phyloP scores from a whole-genome alignment of 1,284 basidiomycete species.

The Austropuccinia psidii region DNA sequence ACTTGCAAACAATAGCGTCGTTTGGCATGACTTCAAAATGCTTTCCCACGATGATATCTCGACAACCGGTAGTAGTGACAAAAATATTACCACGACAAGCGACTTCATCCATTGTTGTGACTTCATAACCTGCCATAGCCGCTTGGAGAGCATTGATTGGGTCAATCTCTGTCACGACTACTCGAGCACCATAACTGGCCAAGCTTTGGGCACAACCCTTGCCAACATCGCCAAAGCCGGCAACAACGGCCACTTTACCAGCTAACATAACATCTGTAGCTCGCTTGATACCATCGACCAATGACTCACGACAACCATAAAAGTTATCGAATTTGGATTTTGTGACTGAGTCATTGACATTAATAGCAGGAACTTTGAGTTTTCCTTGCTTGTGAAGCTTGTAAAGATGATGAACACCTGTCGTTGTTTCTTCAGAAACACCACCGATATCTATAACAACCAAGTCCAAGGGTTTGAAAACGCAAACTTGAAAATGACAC shows the following conservation, averaged over 20 bases:
- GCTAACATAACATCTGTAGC: constrained; percentile 99
- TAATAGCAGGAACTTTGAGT: constrained; percentile 97
- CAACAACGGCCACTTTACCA: constrained; percentile 97
- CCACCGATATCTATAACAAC: constrained; percentile 64
- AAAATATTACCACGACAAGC: constrained; percentile 83
- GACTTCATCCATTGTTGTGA: constrained; percentile 96
- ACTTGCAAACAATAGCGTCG: constrained; percentile 98
- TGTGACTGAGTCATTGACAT: constrained; percentile 98
- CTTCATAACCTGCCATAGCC: constrained; percentile 99
- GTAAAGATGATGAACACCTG: constrained; percentile 99
- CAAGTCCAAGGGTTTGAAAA: background rate
- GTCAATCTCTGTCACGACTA: constrained; percentile 95
- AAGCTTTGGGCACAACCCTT: constrained; percentile 99
- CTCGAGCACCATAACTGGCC: constrained; percentile 90
- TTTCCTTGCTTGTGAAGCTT: constrained; percentile 90
- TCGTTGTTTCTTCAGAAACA: constrained; percentile 98
- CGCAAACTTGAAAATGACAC: background rate
- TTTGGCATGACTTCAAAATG: constrained; percentile 95
- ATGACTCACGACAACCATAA: constrained; percentile 98
- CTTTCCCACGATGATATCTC: constrained; percentile 89
- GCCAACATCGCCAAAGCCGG: constrained; percentile 97
- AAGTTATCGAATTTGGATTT: constrained; percentile 95
- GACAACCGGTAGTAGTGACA: constrained; percentile 97
- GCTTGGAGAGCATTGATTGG: constrained; percentile 99
- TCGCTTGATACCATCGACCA: constrained; percentile 99